Evolutionary conservation across 768 basidiomycete genomes (phyloP).

Genomic region (Suillus subalutaceus): DNA sequence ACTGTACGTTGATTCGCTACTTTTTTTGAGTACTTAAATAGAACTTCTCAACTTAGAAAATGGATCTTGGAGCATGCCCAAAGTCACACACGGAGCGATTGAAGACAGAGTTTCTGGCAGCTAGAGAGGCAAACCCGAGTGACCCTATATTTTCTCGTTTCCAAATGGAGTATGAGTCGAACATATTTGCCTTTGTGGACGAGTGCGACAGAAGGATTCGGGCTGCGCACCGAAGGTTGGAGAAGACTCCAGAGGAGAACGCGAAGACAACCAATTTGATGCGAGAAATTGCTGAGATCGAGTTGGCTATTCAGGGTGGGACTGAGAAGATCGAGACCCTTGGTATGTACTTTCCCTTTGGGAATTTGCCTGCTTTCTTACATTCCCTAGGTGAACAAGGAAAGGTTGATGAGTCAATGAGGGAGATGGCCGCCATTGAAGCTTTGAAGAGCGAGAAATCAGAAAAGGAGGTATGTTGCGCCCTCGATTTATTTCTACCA

Average conservation of each 20-base stretch:
- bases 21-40: neutral
- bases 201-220: constrained; percentile 97
- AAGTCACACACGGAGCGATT: constrained; percentile 95
- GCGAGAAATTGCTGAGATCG: constrained; percentile 99
- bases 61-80: constrained; percentile 98
- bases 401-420: constrained; percentile 99
- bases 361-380: constrained; percentile 12
- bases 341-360: constrained; percentile 49
- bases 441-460: constrained; percentile 94
- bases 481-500: constrained; percentile 13
- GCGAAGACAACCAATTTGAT: constrained; percentile 98
- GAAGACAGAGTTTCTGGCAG: constrained; percentile 86
- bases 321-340: constrained; percentile 97
- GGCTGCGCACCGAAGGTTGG: constrained; percentile 89
- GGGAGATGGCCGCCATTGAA: constrained; percentile 96
- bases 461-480: constrained; percentile 80
- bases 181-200: constrained; percentile 95
- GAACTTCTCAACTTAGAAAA: constrained; percentile 61
- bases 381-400: constrained; percentile 82
- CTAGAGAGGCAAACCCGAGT: constrained; percentile 71
- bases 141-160: constrained; percentile 86
- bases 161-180: constrained; percentile 94
- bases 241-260: constrained; percentile 99
- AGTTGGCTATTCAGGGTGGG: constrained; percentile 96
- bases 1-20: constrained; percentile 62